A percentile compares a stretch with the other conserved stretches of the same genome.
Conservation (phyloP, 495 filamentous ascomycete genomes). For the Penicillium canariense region DNA sequence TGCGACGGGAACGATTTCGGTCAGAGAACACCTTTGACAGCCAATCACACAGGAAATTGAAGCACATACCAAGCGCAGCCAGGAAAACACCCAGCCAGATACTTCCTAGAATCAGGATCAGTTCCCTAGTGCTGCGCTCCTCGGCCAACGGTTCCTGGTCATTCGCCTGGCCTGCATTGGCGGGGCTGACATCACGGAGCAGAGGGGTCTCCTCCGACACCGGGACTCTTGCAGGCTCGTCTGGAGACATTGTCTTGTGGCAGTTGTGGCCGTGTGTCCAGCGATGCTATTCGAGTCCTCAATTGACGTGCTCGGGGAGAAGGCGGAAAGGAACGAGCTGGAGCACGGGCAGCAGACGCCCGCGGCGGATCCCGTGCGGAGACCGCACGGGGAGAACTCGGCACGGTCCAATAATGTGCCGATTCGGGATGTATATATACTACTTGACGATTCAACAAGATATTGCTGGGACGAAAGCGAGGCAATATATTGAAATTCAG, state of each 20-base stretch:
- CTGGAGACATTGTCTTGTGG: slow-evolving; percentile 17
- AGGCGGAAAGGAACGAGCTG: not conserved
- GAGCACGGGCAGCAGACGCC: not conserved
- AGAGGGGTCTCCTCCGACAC: slow-evolving; percentile 44
- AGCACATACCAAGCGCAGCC: slow-evolving; percentile 60
- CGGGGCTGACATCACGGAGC: slow-evolving; percentile 26
- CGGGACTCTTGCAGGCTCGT: slow-evolving; percentile 15
- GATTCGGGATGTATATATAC: not conserved
- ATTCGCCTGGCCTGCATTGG: slow-evolving; percentile 13
- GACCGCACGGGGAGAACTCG: slow-evolving; percentile 2
- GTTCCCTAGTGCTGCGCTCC: slow-evolving; percentile 42
- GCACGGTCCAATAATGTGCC: not conserved
- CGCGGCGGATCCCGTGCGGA: not conserved
- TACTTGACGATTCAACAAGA: not conserved
- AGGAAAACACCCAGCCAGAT: slow-evolving; percentile 81
- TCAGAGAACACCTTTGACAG: not conserved
- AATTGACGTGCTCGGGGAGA: slow-evolving; percentile 8
- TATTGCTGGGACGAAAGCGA: too few species aligned
- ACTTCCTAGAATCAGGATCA: slow-evolving; percentile 44
- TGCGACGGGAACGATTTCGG: slow-evolving; percentile 13
- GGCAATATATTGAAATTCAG: too few species aligned
- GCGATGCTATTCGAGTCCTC: not conserved
- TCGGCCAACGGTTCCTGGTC: slow-evolving; percentile 27
- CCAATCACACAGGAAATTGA: not conserved
- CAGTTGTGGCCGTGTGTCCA: not conserved